These are phyloP conservation scores for Protomyces arabidopsidicola DNA, from an alignment of 1,139 yeast genomes.

Conservation along the genomic window DNA sequence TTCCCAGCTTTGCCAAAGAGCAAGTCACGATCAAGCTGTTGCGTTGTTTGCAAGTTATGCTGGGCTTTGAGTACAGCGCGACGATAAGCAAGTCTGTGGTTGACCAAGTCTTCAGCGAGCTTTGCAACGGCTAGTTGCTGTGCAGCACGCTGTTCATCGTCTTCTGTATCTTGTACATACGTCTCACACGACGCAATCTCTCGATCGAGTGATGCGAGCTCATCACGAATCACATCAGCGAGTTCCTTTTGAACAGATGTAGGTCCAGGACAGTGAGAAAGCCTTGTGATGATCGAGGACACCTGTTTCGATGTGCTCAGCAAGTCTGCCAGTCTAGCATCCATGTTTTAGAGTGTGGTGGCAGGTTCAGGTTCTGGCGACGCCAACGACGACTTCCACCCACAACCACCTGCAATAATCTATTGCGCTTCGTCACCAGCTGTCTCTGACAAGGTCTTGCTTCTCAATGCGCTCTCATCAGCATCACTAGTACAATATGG, in stretches of 20 bases:
- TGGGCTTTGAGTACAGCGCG: constrained; percentile 6
- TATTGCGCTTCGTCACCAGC: too few relatives aligned
- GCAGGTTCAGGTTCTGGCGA: neutral
- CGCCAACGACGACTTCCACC: neutral
- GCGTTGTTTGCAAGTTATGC: constrained; percentile 4
- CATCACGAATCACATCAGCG: constrained; percentile 13
- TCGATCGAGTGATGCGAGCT: constrained; percentile 5
- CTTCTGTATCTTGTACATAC: constrained; percentile 16
- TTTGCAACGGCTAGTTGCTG: constrained; percentile 1
- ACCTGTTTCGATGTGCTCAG: neutral
- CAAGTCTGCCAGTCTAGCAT: constrained; percentile 5
- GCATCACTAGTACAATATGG: neutral
- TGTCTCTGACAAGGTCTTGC: too few relatives aligned
- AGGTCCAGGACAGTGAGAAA: constrained; percentile 8
- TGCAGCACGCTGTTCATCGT: neutral
- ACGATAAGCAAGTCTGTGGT: constrained; percentile 4
- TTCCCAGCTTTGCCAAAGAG: neutral
- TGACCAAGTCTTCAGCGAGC: constrained; percentile 3
- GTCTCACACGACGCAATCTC: constrained; percentile 5
- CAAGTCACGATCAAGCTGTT: neutral
- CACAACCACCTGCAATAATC: too few relatives aligned
- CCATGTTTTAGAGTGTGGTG: constrained; percentile 3
- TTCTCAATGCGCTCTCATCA: neutral
- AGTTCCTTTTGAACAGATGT: constrained; percentile 6
- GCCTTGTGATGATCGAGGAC: constrained; percentile 2